phyloP scores from a whole-genome alignment of 768 basidiomycete genomes.

The Agrocybe pediades region DNA sequence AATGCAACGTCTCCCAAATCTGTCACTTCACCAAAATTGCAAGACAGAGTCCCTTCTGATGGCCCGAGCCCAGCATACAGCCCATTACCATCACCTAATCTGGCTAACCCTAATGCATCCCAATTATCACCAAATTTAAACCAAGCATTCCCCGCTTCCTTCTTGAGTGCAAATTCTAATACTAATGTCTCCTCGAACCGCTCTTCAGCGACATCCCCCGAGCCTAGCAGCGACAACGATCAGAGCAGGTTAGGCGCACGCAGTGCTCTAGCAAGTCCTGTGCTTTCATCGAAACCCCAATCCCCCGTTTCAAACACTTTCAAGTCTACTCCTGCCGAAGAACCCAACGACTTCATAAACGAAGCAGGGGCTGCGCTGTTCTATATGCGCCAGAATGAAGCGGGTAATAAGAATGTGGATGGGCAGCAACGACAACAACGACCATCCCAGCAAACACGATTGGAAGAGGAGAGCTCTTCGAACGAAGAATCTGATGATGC shows the following conservation, averaged over 20 bases:
- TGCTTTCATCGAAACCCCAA: constrained; percentile 6
- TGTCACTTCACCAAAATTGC: constrained; percentile 6
- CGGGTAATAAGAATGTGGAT: constrained; percentile 2
- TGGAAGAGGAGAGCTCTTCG: constrained; percentile 13
- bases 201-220: constrained; percentile 7
- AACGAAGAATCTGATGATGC: constrained; percentile 16
- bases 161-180: constrained; percentile 7
- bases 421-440: constrained; percentile 7
- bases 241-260: background rate
- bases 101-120: background rate
- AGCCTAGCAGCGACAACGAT: constrained; percentile 11
- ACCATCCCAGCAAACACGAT: constrained; percentile 1
- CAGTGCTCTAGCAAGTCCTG: constrained; percentile 3
- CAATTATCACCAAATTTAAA: constrained; percentile 2
- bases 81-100: background rate
- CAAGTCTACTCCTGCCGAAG: constrained; percentile 23
- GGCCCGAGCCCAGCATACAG: constrained; percentile 3
- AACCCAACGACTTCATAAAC: constrained; percentile 37
- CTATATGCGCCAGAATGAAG: constrained; percentile 59
- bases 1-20: constrained; percentile 12
- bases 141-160: constrained; percentile 6
- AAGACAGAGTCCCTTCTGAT: constrained; percentile 1
- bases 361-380: constrained; percentile 70
- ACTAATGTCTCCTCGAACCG: constrained; percentile 8
- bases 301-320: constrained; percentile 14